These are phyloP conservation scores for Phytopythium delawarense DNA, from an alignment of 352 stramenopile genomes.

Conservation along the genomic window DNA sequence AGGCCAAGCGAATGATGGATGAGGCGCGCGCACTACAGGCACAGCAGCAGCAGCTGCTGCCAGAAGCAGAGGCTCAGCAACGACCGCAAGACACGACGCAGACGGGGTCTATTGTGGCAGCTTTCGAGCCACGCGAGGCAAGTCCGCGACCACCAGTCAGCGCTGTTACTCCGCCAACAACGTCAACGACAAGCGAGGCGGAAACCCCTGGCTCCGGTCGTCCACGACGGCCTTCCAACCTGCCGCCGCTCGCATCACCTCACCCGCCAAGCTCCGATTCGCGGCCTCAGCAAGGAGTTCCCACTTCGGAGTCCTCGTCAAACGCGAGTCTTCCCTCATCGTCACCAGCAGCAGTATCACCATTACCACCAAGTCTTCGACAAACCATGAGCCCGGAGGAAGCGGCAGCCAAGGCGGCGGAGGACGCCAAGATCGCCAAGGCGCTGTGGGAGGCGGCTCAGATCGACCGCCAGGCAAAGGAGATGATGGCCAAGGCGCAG, in stretches of 20 bases:
- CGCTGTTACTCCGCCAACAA: not conserved
- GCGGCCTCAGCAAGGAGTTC: not conserved
- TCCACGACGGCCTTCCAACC: conserved; percentile 3
- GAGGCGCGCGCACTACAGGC: conserved; percentile 48
- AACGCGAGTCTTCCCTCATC: not conserved
- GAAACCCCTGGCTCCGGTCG: not conserved
- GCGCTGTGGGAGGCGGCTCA: conserved; percentile 41
- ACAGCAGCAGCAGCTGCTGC: conserved; percentile 11
- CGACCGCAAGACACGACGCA: not conserved
- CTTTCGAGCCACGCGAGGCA: not conserved
- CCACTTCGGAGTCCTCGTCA: not conserved
- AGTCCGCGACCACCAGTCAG: not conserved
- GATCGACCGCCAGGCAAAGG: conserved; percentile 63
- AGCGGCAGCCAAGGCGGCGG: conserved; percentile 5
- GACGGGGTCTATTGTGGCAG: not conserved
- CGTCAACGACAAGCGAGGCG: not conserved
- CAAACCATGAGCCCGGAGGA: not conserved
- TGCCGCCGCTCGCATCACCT: not conserved
- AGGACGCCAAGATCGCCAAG: conserved; percentile 37
- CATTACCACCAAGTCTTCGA: not conserved
- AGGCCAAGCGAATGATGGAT: conserved; percentile 73
- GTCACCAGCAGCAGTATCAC: not conserved
- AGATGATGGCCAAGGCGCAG: conserved; percentile 73
- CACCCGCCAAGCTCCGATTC: not conserved
- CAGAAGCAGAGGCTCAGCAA: conserved; percentile 10